These are phyloP conservation scores for Orbilia javanica DNA, from an alignment of 2,329 filamentous ascomycete species.

Conservation along the genomic window DNA sequence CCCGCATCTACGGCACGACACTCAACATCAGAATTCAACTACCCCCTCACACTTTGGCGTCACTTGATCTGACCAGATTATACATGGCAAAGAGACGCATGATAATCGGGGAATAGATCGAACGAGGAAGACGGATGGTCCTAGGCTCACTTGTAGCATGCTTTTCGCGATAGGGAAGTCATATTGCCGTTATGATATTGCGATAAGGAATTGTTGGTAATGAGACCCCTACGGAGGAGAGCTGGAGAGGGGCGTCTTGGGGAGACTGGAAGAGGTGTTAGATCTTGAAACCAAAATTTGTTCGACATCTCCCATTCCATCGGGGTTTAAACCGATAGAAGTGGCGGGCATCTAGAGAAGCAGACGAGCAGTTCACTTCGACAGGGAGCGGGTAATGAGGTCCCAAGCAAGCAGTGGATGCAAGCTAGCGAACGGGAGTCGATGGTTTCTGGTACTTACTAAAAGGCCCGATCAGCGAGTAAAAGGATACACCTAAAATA, in stretches of 20 bases:
- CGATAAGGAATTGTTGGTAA: conserved; percentile 29
- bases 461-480: conserved; percentile 39
- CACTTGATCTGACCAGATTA: conserved; percentile 24
- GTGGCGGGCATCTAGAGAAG: neutral
- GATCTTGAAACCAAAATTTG: conserved; percentile 35
- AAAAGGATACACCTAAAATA: conserved; percentile 6
- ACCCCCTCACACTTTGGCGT: conserved; percentile 52
- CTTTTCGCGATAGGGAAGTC: conserved; percentile 62
- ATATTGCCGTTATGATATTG: conserved; percentile 27
- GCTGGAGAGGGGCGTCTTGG: conserved; percentile 17
- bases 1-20: conserved; percentile 67
- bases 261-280: conserved; percentile 21
- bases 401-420: neutral
- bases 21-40: conserved; percentile 66
- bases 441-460: conserved; percentile 28
- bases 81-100: conserved; percentile 51
- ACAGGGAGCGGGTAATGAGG: neutral
- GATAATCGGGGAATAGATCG: conserved; percentile 30
- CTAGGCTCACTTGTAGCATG: conserved; percentile 63
- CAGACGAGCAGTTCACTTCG: neutral
- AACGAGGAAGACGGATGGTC: conserved; percentile 41
- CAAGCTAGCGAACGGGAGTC: neutral
- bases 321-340: neutral
- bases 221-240: conserved; percentile 18
- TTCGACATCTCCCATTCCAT: neutral